Percentiles rank a stretch among this genome's conserved stretches.
Evolutionary conservation across 371 early-diverging fungal genomes (phyloP).

Genomic region (Globomyces sp.): DNA sequence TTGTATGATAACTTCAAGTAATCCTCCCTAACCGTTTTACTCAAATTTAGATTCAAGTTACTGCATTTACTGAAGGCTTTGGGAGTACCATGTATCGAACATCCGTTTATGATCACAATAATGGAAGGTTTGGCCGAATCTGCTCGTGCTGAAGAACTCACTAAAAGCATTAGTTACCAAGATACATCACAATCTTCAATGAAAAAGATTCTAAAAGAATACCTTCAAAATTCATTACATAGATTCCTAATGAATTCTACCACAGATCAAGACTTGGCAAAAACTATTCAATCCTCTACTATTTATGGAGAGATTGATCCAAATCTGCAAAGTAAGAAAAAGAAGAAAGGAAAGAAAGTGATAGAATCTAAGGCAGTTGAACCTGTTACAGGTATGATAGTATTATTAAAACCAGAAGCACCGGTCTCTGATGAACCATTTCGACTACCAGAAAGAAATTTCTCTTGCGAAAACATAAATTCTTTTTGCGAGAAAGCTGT

Average conservation of each 20-base stretch:
- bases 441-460: background rate
- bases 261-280: background rate
- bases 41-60: background rate
- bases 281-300: background rate
- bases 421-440: background rate
- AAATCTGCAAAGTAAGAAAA: background rate
- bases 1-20: conserved; percentile 13
- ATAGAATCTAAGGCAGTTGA: background rate
- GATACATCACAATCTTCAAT: background rate
- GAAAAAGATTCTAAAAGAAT: background rate
- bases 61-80: background rate
- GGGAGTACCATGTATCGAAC: conserved; percentile 1
- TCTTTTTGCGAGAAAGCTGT: background rate
- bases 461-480: background rate
- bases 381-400: background rate
- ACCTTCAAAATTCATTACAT: background rate
- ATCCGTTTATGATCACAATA: background rate
- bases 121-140: background rate
- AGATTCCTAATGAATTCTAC: background rate
- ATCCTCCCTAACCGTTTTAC: no score
- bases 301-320: conserved; percentile 3
- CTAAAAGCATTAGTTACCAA: background rate
- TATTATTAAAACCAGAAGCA: background rate
- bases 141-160: background rate
- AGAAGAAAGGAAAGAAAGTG: conserved; percentile 7